Conservation (phyloP, 2,329 filamentous ascomycete genomes). For the Helotiales sp. region DNA sequence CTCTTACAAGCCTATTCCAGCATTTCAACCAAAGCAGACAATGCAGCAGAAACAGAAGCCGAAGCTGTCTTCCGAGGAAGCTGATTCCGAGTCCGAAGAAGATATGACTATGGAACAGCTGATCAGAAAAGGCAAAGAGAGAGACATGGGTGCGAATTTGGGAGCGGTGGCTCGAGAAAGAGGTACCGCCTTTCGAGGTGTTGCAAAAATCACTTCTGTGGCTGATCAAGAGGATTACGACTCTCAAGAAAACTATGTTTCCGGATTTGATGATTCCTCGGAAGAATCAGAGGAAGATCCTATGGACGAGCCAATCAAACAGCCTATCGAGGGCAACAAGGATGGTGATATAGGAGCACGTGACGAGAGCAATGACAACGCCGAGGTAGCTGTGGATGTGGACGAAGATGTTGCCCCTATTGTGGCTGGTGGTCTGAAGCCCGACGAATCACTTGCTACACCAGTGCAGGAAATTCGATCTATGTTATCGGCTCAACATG, state of each 20-base stretch:
- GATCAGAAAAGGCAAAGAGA: not conserved
- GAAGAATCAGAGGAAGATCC: slow-evolving; percentile 26
- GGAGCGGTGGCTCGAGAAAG: not conserved
- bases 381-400: not conserved
- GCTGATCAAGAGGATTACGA: not conserved
- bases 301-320: slow-evolving; percentile 7
- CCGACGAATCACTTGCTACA: too few species aligned
- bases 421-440: too few species aligned
- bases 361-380: not conserved
- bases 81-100: too few species aligned
- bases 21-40: not conserved
- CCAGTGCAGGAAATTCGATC: not conserved
- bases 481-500: not conserved
- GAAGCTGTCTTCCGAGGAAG: not conserved
- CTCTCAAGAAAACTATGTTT: not conserved
- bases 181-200: not conserved
- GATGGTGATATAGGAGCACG: not conserved
- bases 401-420: too few species aligned
- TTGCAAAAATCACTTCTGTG: not conserved
- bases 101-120: not conserved
- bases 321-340: not conserved
- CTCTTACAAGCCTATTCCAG: not conserved
- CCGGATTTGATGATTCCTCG: slow-evolving; percentile 1
- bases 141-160: not conserved
- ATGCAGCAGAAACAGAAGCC: not conserved